A percentile compares a stretch with the other conserved stretches of the same genome.
phyloP scores from a whole-genome alignment of 2,329 filamentous ascomycete species.

The Myotisia sp. region DNA sequence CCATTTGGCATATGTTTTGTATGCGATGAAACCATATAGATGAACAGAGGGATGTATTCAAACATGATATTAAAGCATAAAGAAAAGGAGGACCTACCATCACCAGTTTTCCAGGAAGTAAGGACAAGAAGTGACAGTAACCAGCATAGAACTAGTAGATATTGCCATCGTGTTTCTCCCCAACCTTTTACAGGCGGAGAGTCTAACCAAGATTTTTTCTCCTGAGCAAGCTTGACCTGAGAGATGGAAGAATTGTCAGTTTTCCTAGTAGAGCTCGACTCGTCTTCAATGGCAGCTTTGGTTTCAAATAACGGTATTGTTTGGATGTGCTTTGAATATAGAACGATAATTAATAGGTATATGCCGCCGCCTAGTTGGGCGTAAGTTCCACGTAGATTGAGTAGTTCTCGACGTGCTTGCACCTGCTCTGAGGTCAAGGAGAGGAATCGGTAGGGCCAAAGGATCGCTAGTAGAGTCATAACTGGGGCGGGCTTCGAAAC shows the following conservation, averaged over 20 bases:
- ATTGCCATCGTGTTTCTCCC: conserved; percentile 38
- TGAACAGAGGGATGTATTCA: too few relatives aligned
- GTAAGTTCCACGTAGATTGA: conserved; percentile 42
- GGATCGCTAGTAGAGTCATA: conserved; percentile 13
- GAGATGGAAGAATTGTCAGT: too few relatives aligned
- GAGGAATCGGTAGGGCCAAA: conserved; percentile 40
- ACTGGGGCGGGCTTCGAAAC: too few relatives aligned
- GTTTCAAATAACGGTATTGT: too few relatives aligned
- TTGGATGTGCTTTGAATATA: conserved; percentile 15
- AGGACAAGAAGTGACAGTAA: conserved; percentile 38
- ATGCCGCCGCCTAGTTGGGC: conserved; percentile 42
- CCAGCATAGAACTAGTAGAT: conserved; percentile 26
- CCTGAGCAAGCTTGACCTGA: too few relatives aligned
- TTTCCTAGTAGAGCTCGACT: too few relatives aligned
- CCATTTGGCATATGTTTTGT: too few relatives aligned
- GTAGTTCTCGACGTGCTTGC: conserved; percentile 35
- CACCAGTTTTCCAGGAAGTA: conserved; percentile 37
- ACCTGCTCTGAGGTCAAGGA: conserved; percentile 37
- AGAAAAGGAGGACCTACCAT: conserved; percentile 42
- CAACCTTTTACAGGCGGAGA: conserved; percentile 30
- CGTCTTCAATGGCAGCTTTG: too few relatives aligned
- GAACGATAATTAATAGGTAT: conserved; percentile 28
- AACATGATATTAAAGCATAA: too few relatives aligned
- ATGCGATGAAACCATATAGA: too few relatives aligned
- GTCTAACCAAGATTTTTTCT: conserved; percentile 29